Base-by-base conservation (phyloP, 2,329 filamentous ascomycete genomes). In the Aspergillus costaricaensis region DNA sequence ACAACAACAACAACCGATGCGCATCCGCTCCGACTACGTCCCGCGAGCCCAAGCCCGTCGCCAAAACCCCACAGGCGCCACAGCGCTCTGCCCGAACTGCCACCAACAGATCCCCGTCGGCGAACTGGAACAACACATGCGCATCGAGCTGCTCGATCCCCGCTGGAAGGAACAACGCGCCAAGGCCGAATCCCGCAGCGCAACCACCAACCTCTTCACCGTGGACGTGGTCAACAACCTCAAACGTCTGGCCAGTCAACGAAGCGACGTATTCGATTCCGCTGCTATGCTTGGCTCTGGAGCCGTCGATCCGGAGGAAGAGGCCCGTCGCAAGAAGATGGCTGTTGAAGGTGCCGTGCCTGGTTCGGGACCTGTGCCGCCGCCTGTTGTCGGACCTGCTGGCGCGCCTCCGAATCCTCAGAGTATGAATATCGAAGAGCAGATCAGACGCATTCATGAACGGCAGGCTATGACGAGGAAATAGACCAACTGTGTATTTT, bases 91-190 rank as follows among this genome's bases (percentile, higher is more conserved):
- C 75, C 93, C 93, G 59, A 96, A 96, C 77, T 98, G 95, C 82
- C 90, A 91, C 68, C 91, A 96, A 79, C 88, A 91, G 67, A 92
- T 97, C 61, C 91, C 92, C 7, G 86, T 91, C 69, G 87, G 90
- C 69, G 94, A 98, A 78, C 85, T 97, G 66, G 91, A 95, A 62
- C 88, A 94, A 65, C 94, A 98, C 73, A 94, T 98, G 86, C 87
- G 91, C 76, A 96, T 98, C 73, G 94, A 98, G 78, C 84, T 97
- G 50, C 85, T 97, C 61, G 94, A 98, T 74, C 94, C 94, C 0
- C 86, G 90, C 61, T 98, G 94, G 93, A 96, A 96, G 75, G 93
- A 97, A 74, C 93, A 98, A 75, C 92, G 92, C 68, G 90, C 91
- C 60, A 96, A 96, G 75, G 88, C 91, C 15, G 92, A 96, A 49